These are phyloP conservation scores for Rhynchospora breviuscula DNA, from an alignment of 176 grass and related monocot genomes.

Conservation along the genomic window DNA sequence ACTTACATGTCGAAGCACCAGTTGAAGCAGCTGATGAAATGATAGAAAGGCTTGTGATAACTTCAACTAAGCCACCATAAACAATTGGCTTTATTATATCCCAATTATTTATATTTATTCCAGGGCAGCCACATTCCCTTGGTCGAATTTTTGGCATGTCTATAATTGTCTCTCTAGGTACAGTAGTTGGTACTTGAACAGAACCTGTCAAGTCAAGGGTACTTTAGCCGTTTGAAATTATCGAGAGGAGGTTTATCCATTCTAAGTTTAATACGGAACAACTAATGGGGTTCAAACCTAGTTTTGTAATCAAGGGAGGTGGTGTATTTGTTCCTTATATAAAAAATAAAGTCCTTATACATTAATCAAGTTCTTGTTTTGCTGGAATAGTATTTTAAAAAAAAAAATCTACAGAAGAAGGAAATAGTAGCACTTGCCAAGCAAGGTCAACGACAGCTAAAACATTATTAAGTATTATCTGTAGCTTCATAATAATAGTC, in stretches of 20 bases:
- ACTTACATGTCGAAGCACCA: constrained; percentile 56
- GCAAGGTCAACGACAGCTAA: background rate
- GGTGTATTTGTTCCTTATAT: background rate
- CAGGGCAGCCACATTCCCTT: constrained; percentile 19
- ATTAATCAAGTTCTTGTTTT: background rate
- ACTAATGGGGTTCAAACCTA: background rate
- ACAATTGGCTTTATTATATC: constrained; percentile 67
- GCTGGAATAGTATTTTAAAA: background rate
- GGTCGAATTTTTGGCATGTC: background rate
- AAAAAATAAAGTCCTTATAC: background rate
- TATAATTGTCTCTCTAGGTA: background rate
- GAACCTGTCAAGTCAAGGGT: background rate
- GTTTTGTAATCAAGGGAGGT: background rate
- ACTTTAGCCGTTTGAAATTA: background rate
- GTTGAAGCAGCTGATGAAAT: constrained; percentile 57
- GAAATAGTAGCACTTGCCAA: background rate
- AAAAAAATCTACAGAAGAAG: background rate
- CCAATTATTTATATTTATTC: constrained; percentile 38
- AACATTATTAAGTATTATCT: background rate
- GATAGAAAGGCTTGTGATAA: constrained; percentile 46
- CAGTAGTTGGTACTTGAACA: background rate
- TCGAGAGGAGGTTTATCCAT: background rate
- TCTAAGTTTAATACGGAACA: background rate
- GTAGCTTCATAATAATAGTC: background rate
- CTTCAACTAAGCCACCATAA: constrained; percentile 61